These are phyloP conservation scores for Eimeria brunetti DNA, from an alignment of 169 alveolate genomes.

Conservation along the genomic window DNA sequence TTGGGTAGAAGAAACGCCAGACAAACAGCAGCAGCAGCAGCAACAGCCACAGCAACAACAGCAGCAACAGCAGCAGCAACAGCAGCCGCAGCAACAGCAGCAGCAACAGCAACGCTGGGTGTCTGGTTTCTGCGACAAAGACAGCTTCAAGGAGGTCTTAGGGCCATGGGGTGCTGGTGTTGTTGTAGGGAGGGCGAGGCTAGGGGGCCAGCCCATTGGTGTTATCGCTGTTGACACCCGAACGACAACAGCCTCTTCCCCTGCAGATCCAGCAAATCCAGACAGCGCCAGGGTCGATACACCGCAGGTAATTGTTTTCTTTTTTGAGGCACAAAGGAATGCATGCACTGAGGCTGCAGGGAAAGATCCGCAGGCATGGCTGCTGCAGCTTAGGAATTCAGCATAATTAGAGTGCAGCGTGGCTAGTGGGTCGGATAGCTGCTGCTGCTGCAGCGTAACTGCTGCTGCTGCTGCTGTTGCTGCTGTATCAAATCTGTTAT, in stretches of 20 bases:
- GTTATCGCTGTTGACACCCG: conserved; percentile 87
- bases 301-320: background rate
- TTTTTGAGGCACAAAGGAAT: background rate
- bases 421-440: too few species aligned
- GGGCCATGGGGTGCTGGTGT: conserved; percentile 90
- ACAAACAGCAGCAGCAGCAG: background rate
- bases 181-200: conserved; percentile 88
- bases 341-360: background rate
- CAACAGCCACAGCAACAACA: background rate
- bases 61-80: background rate
- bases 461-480: background rate
- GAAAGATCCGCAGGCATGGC: too few species aligned
- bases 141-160: conserved; percentile 86
- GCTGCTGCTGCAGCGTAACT: background rate
- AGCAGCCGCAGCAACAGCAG: background rate
- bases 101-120: conserved; percentile 78
- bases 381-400: too few species aligned
- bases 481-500: background rate
- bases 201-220: conserved; percentile 90
- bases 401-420: too few species aligned
- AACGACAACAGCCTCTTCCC: conserved; percentile 81
- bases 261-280: conserved; percentile 89
- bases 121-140: conserved; percentile 86
- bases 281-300: conserved; percentile 54
- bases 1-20: conserved; percentile 71